Evolutionary conservation across 768 basidiomycete genomes (phyloP).

Genomic region (Candolleomyces efflorescens): DNA sequence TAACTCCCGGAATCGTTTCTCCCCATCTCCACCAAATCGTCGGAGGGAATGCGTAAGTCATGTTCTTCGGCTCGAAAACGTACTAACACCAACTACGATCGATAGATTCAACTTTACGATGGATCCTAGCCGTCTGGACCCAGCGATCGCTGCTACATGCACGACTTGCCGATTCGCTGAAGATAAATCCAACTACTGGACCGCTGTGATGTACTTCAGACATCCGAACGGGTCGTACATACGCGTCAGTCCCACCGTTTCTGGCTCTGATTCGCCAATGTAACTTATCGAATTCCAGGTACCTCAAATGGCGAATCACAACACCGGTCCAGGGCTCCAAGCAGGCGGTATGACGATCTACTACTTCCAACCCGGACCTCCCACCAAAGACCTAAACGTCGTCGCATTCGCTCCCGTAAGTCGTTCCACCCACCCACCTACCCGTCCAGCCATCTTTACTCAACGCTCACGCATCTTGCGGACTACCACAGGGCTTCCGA

Average conservation of each 20-base stretch:
- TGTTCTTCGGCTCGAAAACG: too few relatives aligned
- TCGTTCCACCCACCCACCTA: too few relatives aligned
- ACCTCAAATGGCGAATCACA: neutral
- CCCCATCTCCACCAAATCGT: constrained; percentile 5
- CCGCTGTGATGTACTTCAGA: constrained; percentile 3
- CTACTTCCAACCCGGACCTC: neutral
- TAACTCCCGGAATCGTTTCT: neutral
- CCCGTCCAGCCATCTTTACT: too few relatives aligned
- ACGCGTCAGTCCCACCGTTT: constrained; percentile 1
- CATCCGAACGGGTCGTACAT: constrained; percentile 1
- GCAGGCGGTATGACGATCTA: neutral
- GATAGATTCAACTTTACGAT: constrained; percentile 1
- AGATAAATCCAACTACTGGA: constrained; percentile 7
- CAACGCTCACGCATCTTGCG: too few relatives aligned
- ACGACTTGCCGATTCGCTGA: constrained; percentile 5
- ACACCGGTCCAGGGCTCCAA: neutral
- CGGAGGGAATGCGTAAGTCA: too few relatives aligned
- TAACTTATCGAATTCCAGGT: neutral
- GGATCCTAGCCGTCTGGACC: too few relatives aligned
- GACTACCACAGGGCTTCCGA: constrained; percentile 3
- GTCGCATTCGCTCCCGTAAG: too few relatives aligned
- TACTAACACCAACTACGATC: neutral
- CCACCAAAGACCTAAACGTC: neutral
- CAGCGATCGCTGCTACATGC: neutral
- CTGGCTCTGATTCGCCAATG: neutral